These are phyloP conservation scores for Candida koratica DNA, from an alignment of 805 yeast genomes.

Conservation along the genomic window DNA sequence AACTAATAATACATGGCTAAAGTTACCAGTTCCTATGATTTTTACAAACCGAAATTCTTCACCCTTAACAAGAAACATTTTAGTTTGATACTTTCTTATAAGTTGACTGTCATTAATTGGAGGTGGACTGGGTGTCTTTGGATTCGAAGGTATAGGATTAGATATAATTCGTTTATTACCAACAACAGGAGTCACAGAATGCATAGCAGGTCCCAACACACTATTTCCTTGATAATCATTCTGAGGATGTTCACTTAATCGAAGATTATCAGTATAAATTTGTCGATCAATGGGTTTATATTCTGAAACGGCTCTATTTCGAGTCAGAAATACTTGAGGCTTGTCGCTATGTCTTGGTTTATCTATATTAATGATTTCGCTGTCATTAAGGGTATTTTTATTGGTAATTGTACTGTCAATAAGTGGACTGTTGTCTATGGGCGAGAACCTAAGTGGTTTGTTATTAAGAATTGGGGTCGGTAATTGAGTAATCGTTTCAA, in stretches of 20 bases:
- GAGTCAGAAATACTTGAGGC: neutral
- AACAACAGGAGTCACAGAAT: conserved; percentile 4
- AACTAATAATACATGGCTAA: conserved; percentile 60
- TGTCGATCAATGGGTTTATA: conserved; percentile 28
- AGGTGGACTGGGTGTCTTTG: conserved; percentile 9
- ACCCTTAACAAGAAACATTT: neutral
- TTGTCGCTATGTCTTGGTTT: too few relatives aligned
- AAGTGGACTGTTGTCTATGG: conserved; percentile 9
- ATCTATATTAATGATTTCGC: too few relatives aligned
- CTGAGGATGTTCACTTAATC: too few relatives aligned
- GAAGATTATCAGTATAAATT: conserved; percentile 6
- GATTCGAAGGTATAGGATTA: conserved; percentile 19
- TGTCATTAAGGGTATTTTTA: too few relatives aligned
- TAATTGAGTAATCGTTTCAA: conserved; percentile 28
- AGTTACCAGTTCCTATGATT: conserved; percentile 62
- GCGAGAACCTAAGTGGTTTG: conserved; percentile 18
- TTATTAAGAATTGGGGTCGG: conserved; percentile 43
- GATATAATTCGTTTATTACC: conserved; percentile 19
- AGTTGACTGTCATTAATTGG: neutral
- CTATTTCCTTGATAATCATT: neutral
- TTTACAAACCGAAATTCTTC: conserved; percentile 13
- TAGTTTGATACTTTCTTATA: conserved; percentile 1
- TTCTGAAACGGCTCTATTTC: conserved; percentile 35
- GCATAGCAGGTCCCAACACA: conserved; percentile 1
- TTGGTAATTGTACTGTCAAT: conserved; percentile 3